These are phyloP conservation scores for Cryphonectria japonica DNA, from an alignment of 2,329 filamentous ascomycete genomes.

Conservation along the genomic window DNA sequence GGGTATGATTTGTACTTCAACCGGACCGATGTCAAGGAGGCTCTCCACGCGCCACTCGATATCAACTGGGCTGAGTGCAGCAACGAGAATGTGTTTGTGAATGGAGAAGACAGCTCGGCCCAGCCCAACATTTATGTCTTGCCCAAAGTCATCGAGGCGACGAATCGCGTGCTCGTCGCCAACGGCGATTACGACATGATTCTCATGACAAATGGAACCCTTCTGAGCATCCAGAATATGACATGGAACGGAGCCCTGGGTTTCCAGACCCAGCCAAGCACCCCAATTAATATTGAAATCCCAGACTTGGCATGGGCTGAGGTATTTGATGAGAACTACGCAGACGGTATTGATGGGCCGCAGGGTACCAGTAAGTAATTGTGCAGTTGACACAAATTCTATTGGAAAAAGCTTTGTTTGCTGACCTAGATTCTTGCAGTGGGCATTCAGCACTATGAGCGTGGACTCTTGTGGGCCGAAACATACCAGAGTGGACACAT, in stretches of 20 bases:
- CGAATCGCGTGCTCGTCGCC: constrained; percentile 11
- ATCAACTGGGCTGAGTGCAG: constrained; percentile 14
- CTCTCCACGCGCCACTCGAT: constrained; percentile 16
- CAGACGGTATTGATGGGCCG: constrained; percentile 3
- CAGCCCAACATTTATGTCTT: constrained; percentile 9
- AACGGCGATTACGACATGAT: constrained; percentile 23
- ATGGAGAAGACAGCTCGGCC: constrained; percentile 10
- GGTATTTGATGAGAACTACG: constrained; percentile 1
- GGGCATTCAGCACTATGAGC: constrained; percentile 41
- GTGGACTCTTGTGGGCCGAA: constrained; percentile 43
- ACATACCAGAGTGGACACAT: constrained; percentile 41
- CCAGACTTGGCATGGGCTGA: constrained; percentile 9
- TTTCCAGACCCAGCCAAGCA: constrained; percentile 22
- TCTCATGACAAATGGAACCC: constrained; percentile 18
- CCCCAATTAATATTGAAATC: constrained; percentile 16
- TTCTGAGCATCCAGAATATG: constrained; percentile 22
- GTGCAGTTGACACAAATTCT: neutral
- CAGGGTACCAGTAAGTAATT: constrained; percentile 14
- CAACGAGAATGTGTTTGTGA: constrained; percentile 12
- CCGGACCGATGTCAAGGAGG: constrained; percentile 19
- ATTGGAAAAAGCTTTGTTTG: constrained; percentile 30
- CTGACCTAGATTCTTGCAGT: neutral
- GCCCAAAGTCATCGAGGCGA: constrained; percentile 14
- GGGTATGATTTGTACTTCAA: constrained; percentile 20
- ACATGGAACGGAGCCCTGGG: constrained; percentile 22